Evolutionary conservation across 2,329 filamentous ascomycete species (phyloP).

Genomic region (Aspergillus costaricaensis): DNA sequence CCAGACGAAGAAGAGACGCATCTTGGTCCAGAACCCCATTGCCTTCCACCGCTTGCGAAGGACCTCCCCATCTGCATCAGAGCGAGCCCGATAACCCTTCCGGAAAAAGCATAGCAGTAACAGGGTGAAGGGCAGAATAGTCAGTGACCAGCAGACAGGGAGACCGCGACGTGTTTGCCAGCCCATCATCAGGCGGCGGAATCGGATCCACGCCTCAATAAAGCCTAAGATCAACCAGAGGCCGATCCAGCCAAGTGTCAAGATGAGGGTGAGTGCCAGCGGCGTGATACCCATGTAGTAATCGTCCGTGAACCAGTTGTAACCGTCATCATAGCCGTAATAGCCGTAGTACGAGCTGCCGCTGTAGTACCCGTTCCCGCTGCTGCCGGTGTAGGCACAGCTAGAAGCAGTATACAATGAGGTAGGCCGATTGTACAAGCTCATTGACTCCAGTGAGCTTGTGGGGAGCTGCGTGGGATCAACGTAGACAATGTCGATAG

Average conservation of each 20-base stretch:
- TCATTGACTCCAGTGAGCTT: constrained; percentile 23
- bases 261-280: constrained; percentile 28
- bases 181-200: constrained; percentile 36
- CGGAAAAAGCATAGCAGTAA: constrained; percentile 28
- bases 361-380: constrained; percentile 5
- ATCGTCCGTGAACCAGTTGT: constrained; percentile 27
- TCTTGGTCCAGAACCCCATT: constrained; percentile 27
- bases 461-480: constrained; percentile 33
- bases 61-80: constrained; percentile 27
- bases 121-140: constrained; percentile 24
- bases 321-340: constrained; percentile 9
- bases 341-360: not conserved
- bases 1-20: constrained; percentile 32
- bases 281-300: constrained; percentile 26
- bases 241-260: constrained; percentile 30
- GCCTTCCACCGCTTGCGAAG: constrained; percentile 30
- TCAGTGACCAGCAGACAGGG: constrained; percentile 32
- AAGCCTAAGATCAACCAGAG: constrained; percentile 31
- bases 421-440: constrained; percentile 19
- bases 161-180: constrained; percentile 38
- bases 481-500: constrained; percentile 28
- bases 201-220: constrained; percentile 34
- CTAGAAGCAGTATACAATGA: constrained; percentile 16
- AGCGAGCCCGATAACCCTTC: constrained; percentile 32
- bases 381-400: constrained; percentile 18